Evolutionary conservation across 176 grass and related monocot genomes (phyloP).

Genomic region (Zoysia japonica): DNA sequence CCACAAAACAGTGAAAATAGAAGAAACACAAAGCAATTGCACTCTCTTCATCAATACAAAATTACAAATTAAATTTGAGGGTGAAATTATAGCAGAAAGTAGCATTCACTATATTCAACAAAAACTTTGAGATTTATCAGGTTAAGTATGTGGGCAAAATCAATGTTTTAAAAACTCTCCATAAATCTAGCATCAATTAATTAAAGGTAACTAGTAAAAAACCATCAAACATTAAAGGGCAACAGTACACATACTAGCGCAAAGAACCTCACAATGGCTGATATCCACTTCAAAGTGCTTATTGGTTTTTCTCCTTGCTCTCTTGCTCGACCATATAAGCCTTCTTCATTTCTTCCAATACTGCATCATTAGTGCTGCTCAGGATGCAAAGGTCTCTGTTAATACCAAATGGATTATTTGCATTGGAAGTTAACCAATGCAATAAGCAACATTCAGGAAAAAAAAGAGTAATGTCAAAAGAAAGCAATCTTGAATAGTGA

Average conservation of each 20-base stretch:
- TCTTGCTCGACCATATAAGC: slow-evolving; percentile 76
- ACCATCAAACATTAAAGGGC: neutral
- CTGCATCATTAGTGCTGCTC: slow-evolving; percentile 80
- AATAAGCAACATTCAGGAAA: neutral
- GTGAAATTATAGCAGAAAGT: neutral
- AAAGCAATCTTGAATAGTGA: neutral
- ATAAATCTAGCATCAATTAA: slow-evolving; percentile 31
- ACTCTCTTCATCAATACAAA: neutral
- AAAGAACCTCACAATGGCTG: neutral
- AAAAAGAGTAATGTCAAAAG: neutral
- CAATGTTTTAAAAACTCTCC: slow-evolving; percentile 26
- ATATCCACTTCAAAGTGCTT: slow-evolving; percentile 18
- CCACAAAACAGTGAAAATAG: neutral
- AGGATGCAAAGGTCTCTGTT: slow-evolving; percentile 28
- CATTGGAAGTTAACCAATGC: slow-evolving; percentile 5
- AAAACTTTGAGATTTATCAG: slow-evolving; percentile 6
- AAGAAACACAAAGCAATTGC: neutral
- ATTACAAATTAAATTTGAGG: slow-evolving; percentile 18
- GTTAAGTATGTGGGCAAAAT: slow-evolving; percentile 32
- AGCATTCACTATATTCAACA: slow-evolving; percentile 8
- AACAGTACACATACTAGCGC: slow-evolving; percentile 37
- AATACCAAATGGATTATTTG: slow-evolving; percentile 14
- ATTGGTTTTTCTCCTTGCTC: slow-evolving; percentile 52
- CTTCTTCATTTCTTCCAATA: slow-evolving; percentile 97
- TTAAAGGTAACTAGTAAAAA: slow-evolving; percentile 14